Conservation (phyloP, 1,284 basidiomycete genomes). For the Ganoderma multipileum region DNA sequence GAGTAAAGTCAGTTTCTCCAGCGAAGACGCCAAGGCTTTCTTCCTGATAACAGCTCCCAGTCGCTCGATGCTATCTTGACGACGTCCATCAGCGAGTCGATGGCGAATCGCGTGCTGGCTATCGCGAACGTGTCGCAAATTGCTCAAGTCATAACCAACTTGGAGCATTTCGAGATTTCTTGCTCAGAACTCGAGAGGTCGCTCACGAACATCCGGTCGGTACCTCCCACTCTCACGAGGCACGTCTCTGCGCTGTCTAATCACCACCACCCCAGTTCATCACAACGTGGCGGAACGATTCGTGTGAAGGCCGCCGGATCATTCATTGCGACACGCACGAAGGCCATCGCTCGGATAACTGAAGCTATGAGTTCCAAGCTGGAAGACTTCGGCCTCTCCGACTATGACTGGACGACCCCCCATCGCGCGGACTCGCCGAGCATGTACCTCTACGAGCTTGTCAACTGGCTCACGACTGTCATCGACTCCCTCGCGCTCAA, state of each 20-base stretch:
- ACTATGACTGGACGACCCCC: conserved; percentile 92
- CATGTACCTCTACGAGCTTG: conserved; percentile 93
- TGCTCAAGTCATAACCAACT: conserved; percentile 92
- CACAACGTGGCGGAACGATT: conserved; percentile 84
- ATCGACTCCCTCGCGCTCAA: conserved; percentile 93
- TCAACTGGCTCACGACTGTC: conserved; percentile 96
- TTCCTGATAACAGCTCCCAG: conserved; percentile 47
- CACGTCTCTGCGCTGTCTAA: not conserved
- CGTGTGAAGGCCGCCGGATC: conserved; percentile 70
- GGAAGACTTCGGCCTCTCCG: conserved; percentile 94
- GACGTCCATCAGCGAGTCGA: conserved; percentile 81
- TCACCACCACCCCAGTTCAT: conserved; percentile 45
- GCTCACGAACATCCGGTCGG: conserved; percentile 80
- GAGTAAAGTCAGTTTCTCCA: conserved; percentile 69
- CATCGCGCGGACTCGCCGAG: conserved; percentile 78
- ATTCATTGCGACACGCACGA: conserved; percentile 75
- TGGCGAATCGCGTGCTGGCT: conserved; percentile 73
- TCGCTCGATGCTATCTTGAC: conserved; percentile 89
- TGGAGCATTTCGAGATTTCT: conserved; percentile 91
- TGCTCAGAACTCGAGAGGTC: conserved; percentile 90
- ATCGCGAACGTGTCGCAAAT: conserved; percentile 92
- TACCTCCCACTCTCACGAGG: not conserved
- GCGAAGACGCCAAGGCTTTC: not conserved
- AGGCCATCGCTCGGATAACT: conserved; percentile 83
- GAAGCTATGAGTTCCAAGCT: conserved; percentile 90